These are phyloP conservation scores for Kodamaea leandrae DNA, from an alignment of 805 yeast species.

Conservation along the genomic window DNA sequence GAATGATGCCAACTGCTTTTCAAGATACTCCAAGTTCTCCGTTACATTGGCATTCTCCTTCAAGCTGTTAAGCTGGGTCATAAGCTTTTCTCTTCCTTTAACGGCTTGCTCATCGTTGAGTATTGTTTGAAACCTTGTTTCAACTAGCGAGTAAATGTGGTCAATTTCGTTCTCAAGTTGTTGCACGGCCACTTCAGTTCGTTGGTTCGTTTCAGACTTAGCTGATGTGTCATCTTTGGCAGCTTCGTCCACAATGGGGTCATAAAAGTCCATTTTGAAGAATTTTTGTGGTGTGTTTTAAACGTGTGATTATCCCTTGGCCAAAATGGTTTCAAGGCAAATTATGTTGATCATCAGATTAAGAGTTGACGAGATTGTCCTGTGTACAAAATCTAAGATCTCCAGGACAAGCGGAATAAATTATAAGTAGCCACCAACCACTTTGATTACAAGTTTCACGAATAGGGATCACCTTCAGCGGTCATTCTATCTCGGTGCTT, in stretches of 20 bases:
- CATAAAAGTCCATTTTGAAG: conserved; percentile 30
- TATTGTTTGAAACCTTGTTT: conserved; percentile 42
- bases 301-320: no score
- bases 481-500: no score
- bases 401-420: no score
- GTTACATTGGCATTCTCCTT: conserved; percentile 16
- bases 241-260: conserved; percentile 23
- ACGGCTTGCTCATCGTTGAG: conserved; percentile 8
- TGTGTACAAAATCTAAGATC: no score
- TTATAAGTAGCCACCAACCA: no score
- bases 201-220: conserved; percentile 27
- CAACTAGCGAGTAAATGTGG: conserved; percentile 46
- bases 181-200: conserved; percentile 53
- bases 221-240: conserved; percentile 14
- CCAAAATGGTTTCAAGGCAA: not conserved
- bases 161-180: conserved; percentile 55
- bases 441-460: no score
- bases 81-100: conserved; percentile 21
- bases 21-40: conserved; percentile 26
- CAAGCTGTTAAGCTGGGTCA: conserved; percentile 29
- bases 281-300: not conserved
- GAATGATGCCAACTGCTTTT: conserved; percentile 22
- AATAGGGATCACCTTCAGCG: no score
- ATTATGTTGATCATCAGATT: no score
- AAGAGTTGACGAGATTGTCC: no score